Base-by-base conservation (phyloP, 2,329 filamentous ascomycete species). In the Thelonectria discophora region DNA sequence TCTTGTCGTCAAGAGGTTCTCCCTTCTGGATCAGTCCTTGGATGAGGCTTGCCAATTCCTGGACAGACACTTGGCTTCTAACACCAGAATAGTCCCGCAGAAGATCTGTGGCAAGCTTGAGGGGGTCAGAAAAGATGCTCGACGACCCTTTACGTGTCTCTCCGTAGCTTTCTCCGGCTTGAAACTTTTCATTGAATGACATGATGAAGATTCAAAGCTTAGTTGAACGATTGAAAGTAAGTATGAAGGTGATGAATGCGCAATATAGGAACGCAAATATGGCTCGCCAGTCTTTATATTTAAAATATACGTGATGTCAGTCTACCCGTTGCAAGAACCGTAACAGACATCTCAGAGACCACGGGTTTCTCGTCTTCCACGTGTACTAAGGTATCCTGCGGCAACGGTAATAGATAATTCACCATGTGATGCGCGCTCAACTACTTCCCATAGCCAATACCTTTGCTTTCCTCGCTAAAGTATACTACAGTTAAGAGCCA, bases 1-100 rank as follows among this genome's bases (percentile, higher is more conserved):
- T 81, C 71, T 85, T 88, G 69, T 91, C 88, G 68, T 91, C 80
- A 15, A 86, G 75, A 8, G 81, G 81, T 43, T 84, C 77, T 3
- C 84, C 84, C n/a, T 81, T 80, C 2, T 69, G 56, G 5, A 58
- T 64, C 13, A 78, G 54, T 34, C 70, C 69, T 17, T 76, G 74
- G 45, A 79, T 66, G 27, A 79, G 72, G 5, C 57, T 68, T 5
- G 68, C 65, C 12, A 79, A 58, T 50, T 79, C 67, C 5, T 65
- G 42, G 13, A 69, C 42, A 21, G 72, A 72, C 1, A 66, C 72
- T 55, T 76, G 70, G 45, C 67, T 69, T 3, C 69, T 64, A 37
- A 77, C 52, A 12, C 70, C 72, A 27, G 56, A 55, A 55, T 64
- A 72, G 50, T 77, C 74, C 49, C 72, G 78, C 47, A 78, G 49